Base-by-base conservation (phyloP, 345 rosid species). In the Arabidopsis suecica region DNA sequence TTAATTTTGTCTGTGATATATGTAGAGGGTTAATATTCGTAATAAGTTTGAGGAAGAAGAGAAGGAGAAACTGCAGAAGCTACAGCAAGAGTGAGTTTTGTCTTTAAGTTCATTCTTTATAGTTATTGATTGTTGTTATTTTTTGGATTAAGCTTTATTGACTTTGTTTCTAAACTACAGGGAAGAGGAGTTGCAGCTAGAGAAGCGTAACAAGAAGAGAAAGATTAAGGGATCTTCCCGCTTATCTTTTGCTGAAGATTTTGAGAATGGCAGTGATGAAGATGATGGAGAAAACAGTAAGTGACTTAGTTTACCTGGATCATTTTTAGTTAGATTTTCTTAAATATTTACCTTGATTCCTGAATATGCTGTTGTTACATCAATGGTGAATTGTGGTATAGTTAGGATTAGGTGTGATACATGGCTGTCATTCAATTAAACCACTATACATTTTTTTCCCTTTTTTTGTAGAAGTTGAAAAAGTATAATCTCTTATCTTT, bases 31-130 rank as follows among this genome's bases (percentile, higher is more conserved):
- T 73, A 96, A 87, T 79, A 96, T 96, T 62, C 94, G 89, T 59
- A 96, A 71, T 74, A 93, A 96, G 82, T 77, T 93, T 18, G 99
- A 96, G 71, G 98, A 96, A 81, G 99, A 96, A 79, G 98, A 93
- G 83, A 93, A 93, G 86, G 99, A 96, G 89, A 96, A 96, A 74
- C 88, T 91, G 63, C 91, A 87, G 64, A 91, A 88, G 87, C 85
- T 96, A 42, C 96, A 87, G 37, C 89, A 96, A 83, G 97, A 96
- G 99, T 95, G 74, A 73, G 96, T 81, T 66, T 61, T 0, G 6
- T 18, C 28, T 32, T 41, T 13, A 12, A 54, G 12, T 56, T 33
- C 4, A 20, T 44, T 64, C 1, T 20, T 9, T 10, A 0, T 25
- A 2, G 42, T n/a, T 68, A 2, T 57, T 42, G 28, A 63, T 60